phyloP scores from a whole-genome alignment of 148 eudicot genomes.

The Diospyros lotus region DNA sequence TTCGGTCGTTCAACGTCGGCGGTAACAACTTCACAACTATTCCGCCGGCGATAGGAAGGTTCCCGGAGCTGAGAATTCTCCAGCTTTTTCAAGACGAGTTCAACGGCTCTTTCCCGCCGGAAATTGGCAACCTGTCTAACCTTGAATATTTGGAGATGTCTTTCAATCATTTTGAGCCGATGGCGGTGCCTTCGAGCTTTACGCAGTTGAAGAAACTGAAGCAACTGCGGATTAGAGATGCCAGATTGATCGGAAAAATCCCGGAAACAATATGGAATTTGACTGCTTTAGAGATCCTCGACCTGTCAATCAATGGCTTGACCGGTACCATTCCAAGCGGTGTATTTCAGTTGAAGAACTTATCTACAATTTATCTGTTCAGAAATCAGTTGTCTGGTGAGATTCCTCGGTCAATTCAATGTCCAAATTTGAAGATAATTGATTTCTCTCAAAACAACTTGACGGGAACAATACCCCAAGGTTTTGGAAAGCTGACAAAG shows the following conservation, averaged over 20 bases:
- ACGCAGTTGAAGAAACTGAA: conserved; percentile 14
- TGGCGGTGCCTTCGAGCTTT: conserved; percentile 18
- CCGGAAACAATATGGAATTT: conserved; percentile 8
- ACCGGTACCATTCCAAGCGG: conserved; percentile 13
- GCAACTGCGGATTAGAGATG: background rate
- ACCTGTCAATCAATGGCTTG: conserved; percentile 11
- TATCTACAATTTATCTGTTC: background rate
- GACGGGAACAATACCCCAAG: background rate
- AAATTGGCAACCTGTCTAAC: conserved; percentile 27
- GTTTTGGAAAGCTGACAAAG: background rate
- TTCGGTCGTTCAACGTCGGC: conserved; percentile 9
- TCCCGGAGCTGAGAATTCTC: conserved; percentile 14
- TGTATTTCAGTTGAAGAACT: conserved; percentile 11
- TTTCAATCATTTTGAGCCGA: conserved; percentile 12
- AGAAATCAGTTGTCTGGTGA: conserved; percentile 11
- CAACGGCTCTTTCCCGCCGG: conserved; percentile 31
- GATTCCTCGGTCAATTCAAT: conserved; percentile 5
- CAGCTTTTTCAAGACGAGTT: conserved; percentile 6
- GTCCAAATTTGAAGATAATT: background rate
- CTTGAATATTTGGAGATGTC: conserved; percentile 22
- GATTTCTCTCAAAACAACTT: background rate
- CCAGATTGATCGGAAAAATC: conserved; percentile 7
- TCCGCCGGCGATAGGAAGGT: conserved; percentile 22
- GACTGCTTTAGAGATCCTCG: background rate
- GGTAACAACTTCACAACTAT: conserved; percentile 35